These are phyloP conservation scores for Phytophthora podocarpi DNA, from an alignment of 352 stramenopile species.

Conservation along the genomic window DNA sequence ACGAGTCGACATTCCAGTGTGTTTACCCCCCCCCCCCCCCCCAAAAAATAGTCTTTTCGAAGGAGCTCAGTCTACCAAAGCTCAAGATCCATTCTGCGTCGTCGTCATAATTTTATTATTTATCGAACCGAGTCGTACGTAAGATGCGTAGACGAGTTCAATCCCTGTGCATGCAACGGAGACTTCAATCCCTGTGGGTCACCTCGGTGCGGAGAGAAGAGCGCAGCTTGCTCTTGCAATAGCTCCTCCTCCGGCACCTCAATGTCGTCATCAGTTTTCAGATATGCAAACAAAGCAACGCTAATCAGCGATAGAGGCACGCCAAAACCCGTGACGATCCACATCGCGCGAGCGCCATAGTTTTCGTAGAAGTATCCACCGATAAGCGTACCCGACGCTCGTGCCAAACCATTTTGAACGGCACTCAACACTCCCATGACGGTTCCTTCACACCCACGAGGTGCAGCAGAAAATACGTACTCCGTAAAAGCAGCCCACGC, in stretches of 20 bases:
- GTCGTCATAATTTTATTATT: not conserved
- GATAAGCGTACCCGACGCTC: constrained; percentile 60
- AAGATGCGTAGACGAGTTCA: constrained; percentile 21
- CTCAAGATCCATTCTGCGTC: no score
- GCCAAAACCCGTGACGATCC: constrained; percentile 60
- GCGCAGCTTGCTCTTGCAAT: constrained; percentile 16
- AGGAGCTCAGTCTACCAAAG: no score
- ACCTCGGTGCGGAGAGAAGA: constrained; percentile 32
- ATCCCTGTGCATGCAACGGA: constrained; percentile 9
- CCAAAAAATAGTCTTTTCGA: no score
- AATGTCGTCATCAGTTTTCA: constrained; percentile 50
- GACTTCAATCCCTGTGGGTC: constrained; percentile 28
- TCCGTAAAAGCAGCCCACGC: constrained; percentile 67
- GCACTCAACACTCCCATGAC: constrained; percentile 76
- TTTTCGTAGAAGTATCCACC: constrained; percentile 78
- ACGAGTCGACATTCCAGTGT: no score
- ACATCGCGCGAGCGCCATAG: constrained; percentile 69
- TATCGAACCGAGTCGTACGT: constrained; percentile 26
- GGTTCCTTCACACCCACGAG: constrained; percentile 61
- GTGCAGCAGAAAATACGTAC: constrained; percentile 67
- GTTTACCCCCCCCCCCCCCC: no score
- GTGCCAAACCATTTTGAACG: constrained; percentile 66
- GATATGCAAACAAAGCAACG: constrained; percentile 59
- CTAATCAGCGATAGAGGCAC: constrained; percentile 65
- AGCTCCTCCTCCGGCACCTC: constrained; percentile 16